Evolutionary conservation across 2,329 filamentous ascomycete genomes (phyloP), one percentile per base, ranked within the genome.

Genomic region (Leptoxyphium fumago): DNA sequence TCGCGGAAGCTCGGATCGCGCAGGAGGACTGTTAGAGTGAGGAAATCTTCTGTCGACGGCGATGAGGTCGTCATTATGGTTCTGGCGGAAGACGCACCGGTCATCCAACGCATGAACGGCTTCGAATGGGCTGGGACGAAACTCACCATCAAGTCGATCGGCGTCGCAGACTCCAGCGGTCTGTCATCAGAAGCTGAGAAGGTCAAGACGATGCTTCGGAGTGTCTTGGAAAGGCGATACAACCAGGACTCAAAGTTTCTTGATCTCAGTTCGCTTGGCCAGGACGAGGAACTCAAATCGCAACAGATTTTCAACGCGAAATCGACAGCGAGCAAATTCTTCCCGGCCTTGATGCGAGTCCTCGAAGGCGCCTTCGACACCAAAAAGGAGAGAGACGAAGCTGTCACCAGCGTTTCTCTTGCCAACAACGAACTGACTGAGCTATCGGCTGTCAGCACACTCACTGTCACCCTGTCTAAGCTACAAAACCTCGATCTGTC

Each of bases 401-500:
- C 82, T 4, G 81, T 98, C 41, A 70, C 81, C 50, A 89, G 85
- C 57, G 80, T 96, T 54, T 84, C 81, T 32, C 73, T 98, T 10
- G 79, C 82, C 14, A 77, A 78, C 60, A 96, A 96, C 63, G 77
- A 78, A 47, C 78, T 96, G 39, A 69, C 76, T 42, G 80, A 83
- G 49, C 75, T 94, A 32, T 61, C 69, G 15, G 74, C 81, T 43
- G 81, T 96, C 42, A 84, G 81, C 42, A 72, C 78, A 1, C 72
- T 96, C 1, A 78, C 85, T 9, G 74, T 77, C 43, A 86, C 84
- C 0, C 84, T 96, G 44, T 86, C 88, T 0, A 82, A 88, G 48
- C 70, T 96, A 47, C 80, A 85, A 59, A 88, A 94, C 52, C 76
- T 98, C 10, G 89, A 95, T 52, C 74, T 96, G 21, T 91, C 85